Percentiles rank a stretch among this genome's conserved stretches.
phyloP scores from a whole-genome alignment of 495 filamentous ascomycete species.

The Daldinia concentrica region DNA sequence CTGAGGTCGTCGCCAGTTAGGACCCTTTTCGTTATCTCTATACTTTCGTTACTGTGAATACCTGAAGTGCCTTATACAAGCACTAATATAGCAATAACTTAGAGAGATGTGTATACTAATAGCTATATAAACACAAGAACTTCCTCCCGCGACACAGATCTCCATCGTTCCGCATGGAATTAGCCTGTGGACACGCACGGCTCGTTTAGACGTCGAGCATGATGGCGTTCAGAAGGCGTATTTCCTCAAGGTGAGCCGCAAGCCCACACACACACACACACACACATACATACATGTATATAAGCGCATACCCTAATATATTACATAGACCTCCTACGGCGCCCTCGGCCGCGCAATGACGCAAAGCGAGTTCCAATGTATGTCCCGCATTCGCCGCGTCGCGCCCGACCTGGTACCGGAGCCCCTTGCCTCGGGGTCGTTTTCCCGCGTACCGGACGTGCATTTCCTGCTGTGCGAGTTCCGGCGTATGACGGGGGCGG shows the following conservation, averaged over 20 bases:
- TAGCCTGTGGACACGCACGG: slow-evolving; percentile 36
- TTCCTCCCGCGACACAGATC: slow-evolving; percentile 6
- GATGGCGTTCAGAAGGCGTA: slow-evolving; percentile 10
- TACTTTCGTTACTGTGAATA: not conserved
- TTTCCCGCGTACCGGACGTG: slow-evolving; percentile 10
- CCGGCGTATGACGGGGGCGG: slow-evolving; percentile 21
- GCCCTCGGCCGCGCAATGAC: slow-evolving; percentile 23
- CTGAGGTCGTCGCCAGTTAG: slow-evolving; percentile 22
- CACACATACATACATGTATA: not conserved
- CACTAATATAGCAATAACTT: no score
- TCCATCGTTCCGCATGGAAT: slow-evolving; percentile 12
- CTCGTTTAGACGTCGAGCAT: slow-evolving; percentile 20
- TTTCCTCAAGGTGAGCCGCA: slow-evolving; percentile 32
- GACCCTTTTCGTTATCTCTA: not conserved
- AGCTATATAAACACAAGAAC: slow-evolving; percentile 9
- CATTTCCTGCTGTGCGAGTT: slow-evolving; percentile 39
- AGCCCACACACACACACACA: not conserved
- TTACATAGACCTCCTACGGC: slow-evolving; percentile 15
- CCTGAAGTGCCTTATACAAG: not conserved
- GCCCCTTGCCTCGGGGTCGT: slow-evolving; percentile 19
- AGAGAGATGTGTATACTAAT: not conserved
- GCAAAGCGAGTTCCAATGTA: slow-evolving; percentile 26
- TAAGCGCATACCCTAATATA: not conserved
- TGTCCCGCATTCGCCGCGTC: not conserved
- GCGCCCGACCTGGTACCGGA: slow-evolving; percentile 14